Evolutionary conservation across 2,329 filamentous ascomycete species (phyloP).

Genomic region (Lanzia echinophila): DNA sequence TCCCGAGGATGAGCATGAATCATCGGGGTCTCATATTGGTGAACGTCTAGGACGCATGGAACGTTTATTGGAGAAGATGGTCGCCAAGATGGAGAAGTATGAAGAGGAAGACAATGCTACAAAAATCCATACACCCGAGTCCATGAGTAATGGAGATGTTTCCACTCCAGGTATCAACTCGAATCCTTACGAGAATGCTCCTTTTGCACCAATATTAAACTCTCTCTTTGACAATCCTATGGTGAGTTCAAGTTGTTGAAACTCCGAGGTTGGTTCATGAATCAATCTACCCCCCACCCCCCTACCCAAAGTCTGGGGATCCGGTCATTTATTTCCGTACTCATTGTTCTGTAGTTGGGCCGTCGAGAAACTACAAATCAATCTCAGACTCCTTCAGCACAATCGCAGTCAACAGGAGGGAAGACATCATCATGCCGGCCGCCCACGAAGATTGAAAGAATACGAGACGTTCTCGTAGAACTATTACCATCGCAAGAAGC

Average conservation of each 20-base stretch:
- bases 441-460: conserved; percentile 21
- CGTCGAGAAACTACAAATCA: conserved; percentile 16
- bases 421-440: conserved; percentile 11
- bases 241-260: conserved; percentile 13
- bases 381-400: conserved; percentile 18
- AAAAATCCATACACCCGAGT: conserved; percentile 26
- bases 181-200: conserved; percentile 14
- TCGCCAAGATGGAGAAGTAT: conserved; percentile 25
- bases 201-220: conserved; percentile 22
- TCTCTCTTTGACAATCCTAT: conserved; percentile 28
- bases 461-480: conserved; percentile 24
- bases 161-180: conserved; percentile 18
- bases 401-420: too few species aligned
- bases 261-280: too few species aligned
- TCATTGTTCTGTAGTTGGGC: conserved; percentile 18
- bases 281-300: too few species aligned
- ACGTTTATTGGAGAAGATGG: conserved; percentile 23
- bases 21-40: conserved; percentile 23
- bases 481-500: conserved; percentile 27
- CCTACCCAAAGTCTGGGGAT: background rate
- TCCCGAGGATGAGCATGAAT: conserved; percentile 26
- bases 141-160: conserved; percentile 23
- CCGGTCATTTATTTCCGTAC: too few species aligned
- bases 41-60: conserved; percentile 29
- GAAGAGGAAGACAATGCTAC: conserved; percentile 25